Evolutionary conservation across 2,329 filamentous ascomycete genomes (phyloP).

Genomic region (Epichloe bromicola): DNA sequence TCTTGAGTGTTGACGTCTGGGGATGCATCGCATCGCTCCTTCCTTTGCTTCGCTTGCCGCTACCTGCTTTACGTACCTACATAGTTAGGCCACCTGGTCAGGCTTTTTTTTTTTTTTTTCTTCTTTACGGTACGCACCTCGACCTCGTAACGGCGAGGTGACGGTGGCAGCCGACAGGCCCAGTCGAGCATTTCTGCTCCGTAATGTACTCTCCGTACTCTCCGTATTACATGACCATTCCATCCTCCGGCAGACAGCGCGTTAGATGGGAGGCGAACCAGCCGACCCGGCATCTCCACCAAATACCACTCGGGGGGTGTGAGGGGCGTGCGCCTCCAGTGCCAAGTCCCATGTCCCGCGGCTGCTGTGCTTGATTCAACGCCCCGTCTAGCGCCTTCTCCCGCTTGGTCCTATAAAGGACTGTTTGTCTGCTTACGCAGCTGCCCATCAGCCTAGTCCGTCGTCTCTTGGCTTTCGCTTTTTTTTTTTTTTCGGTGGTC

Average conservation of each 20-base stretch:
- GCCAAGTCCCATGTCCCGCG: background rate
- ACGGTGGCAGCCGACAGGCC: too few relatives aligned
- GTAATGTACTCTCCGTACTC: too few relatives aligned
- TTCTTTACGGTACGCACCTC: too few relatives aligned
- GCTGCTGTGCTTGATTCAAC: slow-evolving; percentile 4
- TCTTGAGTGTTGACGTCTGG: background rate
- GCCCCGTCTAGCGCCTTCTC: slow-evolving; percentile 2
- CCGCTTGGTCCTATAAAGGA: slow-evolving; percentile 6
- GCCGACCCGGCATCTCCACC: slow-evolving; percentile 1
- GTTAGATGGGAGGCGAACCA: slow-evolving; percentile 2
- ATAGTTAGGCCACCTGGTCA: background rate
- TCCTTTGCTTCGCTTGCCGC: background rate
- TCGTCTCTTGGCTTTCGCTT: background rate
- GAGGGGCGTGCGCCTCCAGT: background rate
- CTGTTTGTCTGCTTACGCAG: slow-evolving; percentile 6
- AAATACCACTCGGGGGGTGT: too few relatives aligned
- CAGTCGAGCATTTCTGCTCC: too few relatives aligned
- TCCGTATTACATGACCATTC: too few relatives aligned
- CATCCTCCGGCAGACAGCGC: too few relatives aligned
- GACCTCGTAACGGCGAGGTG: too few relatives aligned
- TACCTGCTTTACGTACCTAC: background rate
- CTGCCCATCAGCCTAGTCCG: slow-evolving; percentile 3
- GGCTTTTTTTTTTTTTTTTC: too few relatives aligned
- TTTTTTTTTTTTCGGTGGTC: background rate
- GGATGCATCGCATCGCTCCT: background rate